These are phyloP conservation scores for Ganoderma boninense DNA, from an alignment of 1,284 basidiomycete genomes.

Conservation along the genomic window DNA sequence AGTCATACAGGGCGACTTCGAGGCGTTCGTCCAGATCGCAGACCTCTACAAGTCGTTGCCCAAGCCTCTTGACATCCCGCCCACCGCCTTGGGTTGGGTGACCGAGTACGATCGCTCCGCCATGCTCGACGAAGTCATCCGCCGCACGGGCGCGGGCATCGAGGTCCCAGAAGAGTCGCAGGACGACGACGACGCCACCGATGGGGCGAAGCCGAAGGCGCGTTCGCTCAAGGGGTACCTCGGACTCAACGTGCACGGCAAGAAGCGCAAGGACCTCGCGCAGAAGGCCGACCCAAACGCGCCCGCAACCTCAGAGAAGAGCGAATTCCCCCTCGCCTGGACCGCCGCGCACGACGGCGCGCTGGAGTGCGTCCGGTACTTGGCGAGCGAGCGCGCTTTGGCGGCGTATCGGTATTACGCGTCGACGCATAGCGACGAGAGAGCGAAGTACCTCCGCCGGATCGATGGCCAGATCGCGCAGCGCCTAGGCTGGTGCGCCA, in stretches of 20 bases:
- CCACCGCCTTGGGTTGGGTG: slow-evolving; percentile 38
- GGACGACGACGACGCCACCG: slow-evolving; percentile 34
- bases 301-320: slow-evolving; percentile 14
- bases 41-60: slow-evolving; percentile 50
- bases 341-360: slow-evolving; percentile 46
- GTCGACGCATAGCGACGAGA: slow-evolving; percentile 49
- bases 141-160: slow-evolving; percentile 57
- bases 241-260: slow-evolving; percentile 66
- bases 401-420: slow-evolving; percentile 54
- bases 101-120: slow-evolving; percentile 50
- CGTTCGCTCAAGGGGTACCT: slow-evolving; percentile 54
- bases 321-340: slow-evolving; percentile 52
- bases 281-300: slow-evolving; percentile 56
- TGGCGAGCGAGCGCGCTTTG: slow-evolving; percentile 44
- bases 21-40: slow-evolving; percentile 56
- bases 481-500: slow-evolving; percentile 58
- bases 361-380: slow-evolving; percentile 53
- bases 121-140: slow-evolving; percentile 63
- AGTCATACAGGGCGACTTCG: slow-evolving; percentile 55
- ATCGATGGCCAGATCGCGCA: slow-evolving; percentile 48
- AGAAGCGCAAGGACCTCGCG: slow-evolving; percentile 62
- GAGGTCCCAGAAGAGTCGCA: slow-evolving; percentile 39
- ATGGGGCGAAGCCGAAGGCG: slow-evolving; percentile 41
- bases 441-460: slow-evolving; percentile 47
- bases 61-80: slow-evolving; percentile 20